Conservation (phyloP, 257 asterid species). For the Solanum lycopersicoides region DNA sequence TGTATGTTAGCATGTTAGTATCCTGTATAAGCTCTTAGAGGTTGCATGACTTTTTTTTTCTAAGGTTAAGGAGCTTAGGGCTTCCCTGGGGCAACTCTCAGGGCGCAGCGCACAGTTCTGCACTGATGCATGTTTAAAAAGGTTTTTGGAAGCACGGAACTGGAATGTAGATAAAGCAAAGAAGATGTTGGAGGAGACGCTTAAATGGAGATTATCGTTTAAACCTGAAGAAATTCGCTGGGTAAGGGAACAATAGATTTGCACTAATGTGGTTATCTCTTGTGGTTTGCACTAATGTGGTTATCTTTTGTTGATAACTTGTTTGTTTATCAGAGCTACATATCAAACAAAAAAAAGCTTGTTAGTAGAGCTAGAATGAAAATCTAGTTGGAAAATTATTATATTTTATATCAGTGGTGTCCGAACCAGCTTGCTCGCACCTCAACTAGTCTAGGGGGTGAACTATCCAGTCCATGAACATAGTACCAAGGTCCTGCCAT, state of each 20-base stretch:
- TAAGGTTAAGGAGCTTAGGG: constrained; percentile 74
- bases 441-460: background rate
- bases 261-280: background rate
- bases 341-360: background rate
- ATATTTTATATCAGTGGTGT: background rate
- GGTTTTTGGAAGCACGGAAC: constrained; percentile 79
- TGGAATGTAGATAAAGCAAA: constrained; percentile 82
- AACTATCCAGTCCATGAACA: background rate
- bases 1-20: background rate
- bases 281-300: background rate
- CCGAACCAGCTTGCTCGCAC: background rate
- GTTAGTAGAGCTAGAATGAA: background rate
- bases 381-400: background rate
- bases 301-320: background rate
- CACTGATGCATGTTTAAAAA: constrained; percentile 71
- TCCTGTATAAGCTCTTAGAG: background rate
- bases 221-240: constrained; percentile 99
- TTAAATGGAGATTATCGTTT: constrained; percentile 74
- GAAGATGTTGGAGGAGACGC: constrained; percentile 88
- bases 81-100: constrained; percentile 69
- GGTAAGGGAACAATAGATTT: constrained; percentile 35
- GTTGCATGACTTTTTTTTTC: background rate
- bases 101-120: constrained; percentile 61
- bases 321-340: background rate
- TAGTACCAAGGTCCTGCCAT: background rate